Conservation (phyloP, 768 basidiomycete species). For the Xerocomellus chrysenteron region DNA sequence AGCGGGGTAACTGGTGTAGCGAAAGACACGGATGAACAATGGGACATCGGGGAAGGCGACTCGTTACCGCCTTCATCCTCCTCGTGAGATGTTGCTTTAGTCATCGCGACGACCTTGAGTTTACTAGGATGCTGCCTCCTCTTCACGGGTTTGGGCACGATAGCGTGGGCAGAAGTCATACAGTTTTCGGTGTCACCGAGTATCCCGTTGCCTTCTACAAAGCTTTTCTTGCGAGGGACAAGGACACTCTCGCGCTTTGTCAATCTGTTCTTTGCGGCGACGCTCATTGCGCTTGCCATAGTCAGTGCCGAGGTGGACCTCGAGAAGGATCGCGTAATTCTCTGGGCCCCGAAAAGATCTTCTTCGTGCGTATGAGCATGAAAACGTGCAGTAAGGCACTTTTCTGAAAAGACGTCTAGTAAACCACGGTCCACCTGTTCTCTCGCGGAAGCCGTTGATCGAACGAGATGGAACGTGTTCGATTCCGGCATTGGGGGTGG, state of each 20-base stretch:
- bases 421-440: constrained; percentile 74
- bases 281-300: constrained; percentile 53
- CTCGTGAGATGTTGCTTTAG: constrained; percentile 21
- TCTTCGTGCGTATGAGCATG: constrained; percentile 63
- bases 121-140: constrained; percentile 27
- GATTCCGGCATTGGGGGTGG: constrained; percentile 48
- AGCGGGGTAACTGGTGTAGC: constrained; percentile 25
- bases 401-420: constrained; percentile 77
- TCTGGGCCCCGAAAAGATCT: constrained; percentile 59
- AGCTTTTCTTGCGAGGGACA: constrained; percentile 58
- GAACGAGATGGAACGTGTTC: constrained; percentile 62
- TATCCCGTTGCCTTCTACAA: constrained; percentile 31
- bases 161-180: neutral
- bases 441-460: constrained; percentile 64
- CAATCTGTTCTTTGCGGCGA: constrained; percentile 55
- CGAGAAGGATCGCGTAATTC: constrained; percentile 44
- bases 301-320: constrained; percentile 60
- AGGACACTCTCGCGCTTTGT: constrained; percentile 70
- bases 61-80: constrained; percentile 26
- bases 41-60: constrained; percentile 41
- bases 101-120: constrained; percentile 29
- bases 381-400: constrained; percentile 65
- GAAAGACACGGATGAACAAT: constrained; percentile 36
- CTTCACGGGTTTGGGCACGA: constrained; percentile 11
- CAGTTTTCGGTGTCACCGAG: constrained; percentile 19